phyloP scores from a whole-genome alignment of 2,329 filamentous ascomycete genomes.

The Didymella keratinophila region DNA sequence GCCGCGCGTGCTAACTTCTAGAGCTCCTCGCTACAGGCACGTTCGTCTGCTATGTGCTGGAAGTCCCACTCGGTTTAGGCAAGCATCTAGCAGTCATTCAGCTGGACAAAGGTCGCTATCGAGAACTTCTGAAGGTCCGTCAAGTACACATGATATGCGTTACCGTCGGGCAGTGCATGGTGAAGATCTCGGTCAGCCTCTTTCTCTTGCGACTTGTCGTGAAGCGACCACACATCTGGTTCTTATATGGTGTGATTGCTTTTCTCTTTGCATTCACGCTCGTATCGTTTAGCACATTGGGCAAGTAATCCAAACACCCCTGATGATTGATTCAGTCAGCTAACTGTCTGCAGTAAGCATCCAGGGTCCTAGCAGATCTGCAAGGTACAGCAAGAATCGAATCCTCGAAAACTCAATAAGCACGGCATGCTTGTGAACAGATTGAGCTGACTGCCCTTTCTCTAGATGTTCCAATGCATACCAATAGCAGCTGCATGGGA shows the following conservation, averaged over 20 bases:
- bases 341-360: background rate
- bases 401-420: no score
- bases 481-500: background rate
- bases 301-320: background rate
- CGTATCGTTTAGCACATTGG: background rate
- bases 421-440: background rate
- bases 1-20: background rate
- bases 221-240: background rate
- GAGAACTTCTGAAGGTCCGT: background rate
- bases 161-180: background rate
- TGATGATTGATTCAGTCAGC: background rate
- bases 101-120: background rate
- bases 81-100: background rate
- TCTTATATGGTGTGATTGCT: background rate
- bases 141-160: background rate
- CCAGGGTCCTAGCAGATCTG: background rate
- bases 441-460: background rate
- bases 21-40: background rate
- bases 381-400: background rate
- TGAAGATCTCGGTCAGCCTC: background rate
- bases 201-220: slow-evolving; percentile 3
- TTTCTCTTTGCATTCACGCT: background rate
- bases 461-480: background rate
- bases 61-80: background rate
- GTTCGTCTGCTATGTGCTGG: background rate